Base-by-base conservation (phyloP, 805 yeast genomes). In the Hermanozyma aechmeae region DNA sequence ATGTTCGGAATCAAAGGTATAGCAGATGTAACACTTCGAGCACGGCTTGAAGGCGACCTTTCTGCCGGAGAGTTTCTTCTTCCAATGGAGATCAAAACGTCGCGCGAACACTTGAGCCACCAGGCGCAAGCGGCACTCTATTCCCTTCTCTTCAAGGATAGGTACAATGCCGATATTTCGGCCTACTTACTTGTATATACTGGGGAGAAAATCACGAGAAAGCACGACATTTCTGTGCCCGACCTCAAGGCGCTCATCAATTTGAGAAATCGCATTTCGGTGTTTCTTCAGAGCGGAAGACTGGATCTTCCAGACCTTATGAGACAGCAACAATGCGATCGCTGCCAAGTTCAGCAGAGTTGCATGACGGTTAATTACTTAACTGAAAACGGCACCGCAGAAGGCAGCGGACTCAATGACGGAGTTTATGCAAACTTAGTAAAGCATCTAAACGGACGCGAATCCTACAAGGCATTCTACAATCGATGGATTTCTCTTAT, bases 31-130 rank as follows among this genome's bases (percentile, higher is more conserved):
- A 85, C 95, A 0, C 66, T 85, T 2, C 80, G 79, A 40, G 79
- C 81, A 0, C 51, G 58, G 15, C 47, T 68, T 6, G 57, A 58
- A 25, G 61, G 61, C 4, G 37, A 45, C 4, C 39, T 47, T 5
- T 45, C 50, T 10, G 38, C 41, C 2, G 69, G 70, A n/a, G 70
- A 61, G 19, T 65, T 48, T 31, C 65, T 85, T 9, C 68, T 76
- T 1, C 97, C 96, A 0, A 61, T 92, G 57, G 99, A 92, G 49
- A 74, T 92, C 33, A 92, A 92, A 48, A 85, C 97, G 0, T 96
- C 97, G 0, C 54, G 65, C 18, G 73, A 71, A 26, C 63, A 74
- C 22, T 50, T 79, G 4, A 53, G 78, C 3, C 96, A 92, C 50
- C 75, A 80, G 28, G 95, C 94, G 0, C 98, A 92, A 50, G 79